Evolutionary conservation across 148 eudicot genomes (phyloP).

Genomic region (Chenopodium berlandieri): DNA sequence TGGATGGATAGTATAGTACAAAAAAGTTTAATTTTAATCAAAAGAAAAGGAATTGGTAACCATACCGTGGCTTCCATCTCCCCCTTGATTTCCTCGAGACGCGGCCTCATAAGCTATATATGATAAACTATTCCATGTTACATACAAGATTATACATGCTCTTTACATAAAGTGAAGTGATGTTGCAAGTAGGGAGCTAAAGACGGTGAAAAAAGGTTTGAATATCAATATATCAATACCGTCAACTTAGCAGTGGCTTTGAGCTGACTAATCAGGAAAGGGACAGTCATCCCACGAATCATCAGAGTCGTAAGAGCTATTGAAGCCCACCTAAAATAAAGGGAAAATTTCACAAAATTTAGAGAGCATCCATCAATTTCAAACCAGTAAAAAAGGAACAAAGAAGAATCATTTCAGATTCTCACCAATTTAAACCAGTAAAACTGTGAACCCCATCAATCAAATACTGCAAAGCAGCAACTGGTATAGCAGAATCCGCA

Average conservation of each 20-base stretch:
- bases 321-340: slow-evolving; percentile 70
- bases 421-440: slow-evolving; percentile 69
- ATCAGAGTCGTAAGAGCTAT: slow-evolving; percentile 71
- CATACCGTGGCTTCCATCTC: slow-evolving; percentile 79
- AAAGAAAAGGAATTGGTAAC: background rate
- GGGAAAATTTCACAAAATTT: background rate
- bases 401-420: background rate
- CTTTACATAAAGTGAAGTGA: background rate
- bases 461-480: slow-evolving; percentile 73
- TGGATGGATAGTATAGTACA: no score
- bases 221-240: slow-evolving; percentile 36
- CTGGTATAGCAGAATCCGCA: slow-evolving; percentile 78
- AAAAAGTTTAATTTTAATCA: no score
- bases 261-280: slow-evolving; percentile 72
- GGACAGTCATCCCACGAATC: slow-evolving; percentile 66
- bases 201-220: background rate
- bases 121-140: slow-evolving; percentile 12
- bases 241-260: slow-evolving; percentile 74
- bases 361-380: slow-evolving; percentile 3
- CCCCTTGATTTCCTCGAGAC: slow-evolving; percentile 64
- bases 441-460: slow-evolving; percentile 66
- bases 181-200: background rate
- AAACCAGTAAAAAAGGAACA: slow-evolving; percentile 10
- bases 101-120: slow-evolving; percentile 77
- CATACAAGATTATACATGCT: background rate